Evolutionary conservation across 2,329 filamentous ascomycete genomes (phyloP), one percentile per base, ranked within the genome.

Genomic region (Fusarium albosuccineum): DNA sequence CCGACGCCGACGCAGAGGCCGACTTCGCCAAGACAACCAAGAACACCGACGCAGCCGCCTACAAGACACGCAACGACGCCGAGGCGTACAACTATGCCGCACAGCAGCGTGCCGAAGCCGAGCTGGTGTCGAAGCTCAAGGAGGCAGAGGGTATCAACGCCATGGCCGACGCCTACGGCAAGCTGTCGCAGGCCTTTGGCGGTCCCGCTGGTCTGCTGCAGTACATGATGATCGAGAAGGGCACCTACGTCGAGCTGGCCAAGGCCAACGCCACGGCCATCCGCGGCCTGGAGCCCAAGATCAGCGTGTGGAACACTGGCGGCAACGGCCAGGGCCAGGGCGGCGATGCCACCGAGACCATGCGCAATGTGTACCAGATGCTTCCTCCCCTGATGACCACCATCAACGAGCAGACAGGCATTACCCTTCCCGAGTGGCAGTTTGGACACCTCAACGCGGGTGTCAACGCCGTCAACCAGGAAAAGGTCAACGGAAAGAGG

Each of bases 331-430:
- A 79, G n/a, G 77, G 78, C 17, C 81, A 79, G 26, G 77, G 78
- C 40, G 76, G 79, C 41, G 81, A 86, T 57, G 89, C 92, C 60
- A 85, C 91, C 5, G 75, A 79, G 39, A 71, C 76, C 1, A 90
- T 96, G 80, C 85, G 92, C 68, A 94, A 95, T 70, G 85, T 97
- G 37, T 94, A 96, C 81, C 93, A 96, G 83, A 91, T 89, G 76
- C 82, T 97, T 64, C 93, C 93, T 36, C 93, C 93, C 6, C 83
- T 97, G 17, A 89, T 97, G 81, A 89, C 86, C 9, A 97, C 93
- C 0, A 95, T 97, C 73, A 91, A 96, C 71, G 93, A 97, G 62
- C 93, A 97, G 82, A 97, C 93, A 0, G 93, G 93, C 1, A 94
- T 97, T 73, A 85, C 86, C 1, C 88, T 94, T 7, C 93, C 93